Evolutionary conservation across 176 grass and related monocot genomes (phyloP), one percentile per base, ranked within the genome.

Genomic region (Musa schizocarpa): DNA sequence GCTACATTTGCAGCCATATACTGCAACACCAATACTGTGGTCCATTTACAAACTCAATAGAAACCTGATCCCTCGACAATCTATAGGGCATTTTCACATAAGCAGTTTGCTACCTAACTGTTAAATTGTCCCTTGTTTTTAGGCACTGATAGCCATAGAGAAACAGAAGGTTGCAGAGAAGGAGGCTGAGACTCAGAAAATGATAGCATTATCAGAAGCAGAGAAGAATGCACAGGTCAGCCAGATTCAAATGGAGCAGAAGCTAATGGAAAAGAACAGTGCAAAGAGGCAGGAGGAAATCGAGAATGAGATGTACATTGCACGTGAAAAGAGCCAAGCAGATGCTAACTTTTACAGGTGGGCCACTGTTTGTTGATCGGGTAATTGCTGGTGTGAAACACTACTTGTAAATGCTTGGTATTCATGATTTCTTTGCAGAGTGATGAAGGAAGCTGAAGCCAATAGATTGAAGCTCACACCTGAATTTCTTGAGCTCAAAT

Each of bases 161-260:
- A 99, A 87, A 77, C 96, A 99, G 82, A 99, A 95, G 74, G 96
- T 99, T 49, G 86, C 85, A 69, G 96, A 99, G 79, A 99, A 95
- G 83, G 96, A 99, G 55, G 96, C 91, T 2, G 96, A 99, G 80
- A 99, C 96, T 52, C 91, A 99, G 71, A 95, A 92, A 81, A 99
- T 95, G 77, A 95, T 99, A 68, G 96, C 96, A 17, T 77, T 99
- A 59, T 89, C 96, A 79, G 88, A 94, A 85, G 96, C 96, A 83
- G 88, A 99, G 78, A 99, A 99, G 83, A 95, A 92, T 77, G 81
- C 96, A 75, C 86, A 92, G 75, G 96, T 99, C 81, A 99, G 96
- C 74, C 88, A 63, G 74, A 99, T 99, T 90, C 83, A 95, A 58
- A 95, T 99, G 96, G 81, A 95, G 68, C 96, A 99, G 80, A 99